These are phyloP conservation scores for Elaeagnus macrophylla DNA, from an alignment of 306 rosid genomes.

Conservation along the genomic window DNA sequence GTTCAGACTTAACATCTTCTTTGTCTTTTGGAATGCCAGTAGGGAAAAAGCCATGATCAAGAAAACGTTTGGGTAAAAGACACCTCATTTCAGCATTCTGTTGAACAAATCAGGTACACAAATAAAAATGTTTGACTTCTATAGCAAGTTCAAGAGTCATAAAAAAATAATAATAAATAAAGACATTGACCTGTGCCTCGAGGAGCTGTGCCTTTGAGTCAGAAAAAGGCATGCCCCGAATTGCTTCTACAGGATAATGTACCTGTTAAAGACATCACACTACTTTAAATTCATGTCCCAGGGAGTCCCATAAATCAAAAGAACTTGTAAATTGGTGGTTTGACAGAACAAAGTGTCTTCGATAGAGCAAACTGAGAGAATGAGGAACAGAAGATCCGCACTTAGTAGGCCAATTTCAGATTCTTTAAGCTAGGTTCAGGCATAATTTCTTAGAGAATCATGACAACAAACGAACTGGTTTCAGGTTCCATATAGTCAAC, in stretches of 20 bases:
- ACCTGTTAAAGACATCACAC: slow-evolving; percentile 42
- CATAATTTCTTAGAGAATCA: not conserved
- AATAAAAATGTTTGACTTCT: not conserved
- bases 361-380: slow-evolving; percentile 5
- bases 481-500: slow-evolving; percentile 13
- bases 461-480: slow-evolving; percentile 4
- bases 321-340: not conserved
- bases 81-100: slow-evolving; percentile 95
- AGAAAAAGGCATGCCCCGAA: slow-evolving; percentile 44
- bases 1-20: slow-evolving; percentile 27
- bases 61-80: slow-evolving; percentile 61
- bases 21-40: slow-evolving; percentile 21
- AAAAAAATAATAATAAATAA: no score
- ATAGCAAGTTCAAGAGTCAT: slow-evolving; percentile 3
- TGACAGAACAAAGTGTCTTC: not conserved
- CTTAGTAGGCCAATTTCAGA: not conserved
- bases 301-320: not conserved
- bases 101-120: slow-evolving; percentile 13
- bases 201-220: slow-evolving; percentile 77
- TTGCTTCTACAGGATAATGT: slow-evolving; percentile 79
- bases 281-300: slow-evolving; percentile 10
- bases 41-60: slow-evolving; percentile 69
- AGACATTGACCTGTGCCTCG: slow-evolving; percentile 60
- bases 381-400: not conserved
- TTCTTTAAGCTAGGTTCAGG: slow-evolving; percentile 8